phyloP scores from a whole-genome alignment of 805 yeast species.

The Candida maltosa region DNA sequence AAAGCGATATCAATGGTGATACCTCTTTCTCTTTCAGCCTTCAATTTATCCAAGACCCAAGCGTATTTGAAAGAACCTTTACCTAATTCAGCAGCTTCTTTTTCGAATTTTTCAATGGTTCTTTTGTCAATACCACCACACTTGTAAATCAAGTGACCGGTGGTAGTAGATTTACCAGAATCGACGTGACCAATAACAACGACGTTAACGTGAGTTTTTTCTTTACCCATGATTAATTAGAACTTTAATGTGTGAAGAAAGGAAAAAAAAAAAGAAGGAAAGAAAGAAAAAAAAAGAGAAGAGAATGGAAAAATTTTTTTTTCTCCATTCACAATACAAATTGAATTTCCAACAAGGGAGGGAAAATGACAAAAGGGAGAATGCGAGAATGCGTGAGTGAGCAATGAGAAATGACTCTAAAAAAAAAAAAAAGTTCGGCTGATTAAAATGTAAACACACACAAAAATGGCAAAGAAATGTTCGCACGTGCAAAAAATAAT shows the following conservation, averaged over 20 bases:
- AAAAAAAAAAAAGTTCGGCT: no score
- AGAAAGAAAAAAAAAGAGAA: constrained; percentile 5
- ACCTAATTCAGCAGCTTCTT: constrained; percentile 97
- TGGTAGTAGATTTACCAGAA: constrained; percentile 88
- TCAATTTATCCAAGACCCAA: constrained; percentile 93
- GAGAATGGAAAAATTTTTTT: constrained; percentile 1
- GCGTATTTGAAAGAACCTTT: constrained; percentile 98
- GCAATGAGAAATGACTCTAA: no score
- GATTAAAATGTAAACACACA: no score
- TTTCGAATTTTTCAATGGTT: constrained; percentile 96
- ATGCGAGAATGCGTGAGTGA: no score
- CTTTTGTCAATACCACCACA: constrained; percentile 99
- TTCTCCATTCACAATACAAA: no score
- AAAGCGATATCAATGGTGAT: constrained; percentile 91
- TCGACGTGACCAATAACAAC: constrained; percentile 99
- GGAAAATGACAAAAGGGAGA: neutral
- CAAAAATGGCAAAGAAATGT: no score
- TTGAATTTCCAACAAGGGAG: no score
- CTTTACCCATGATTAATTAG: constrained; percentile 69
- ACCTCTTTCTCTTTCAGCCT: constrained; percentile 97
- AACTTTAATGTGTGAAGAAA: constrained; percentile 3
- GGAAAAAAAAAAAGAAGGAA: constrained; percentile 4
- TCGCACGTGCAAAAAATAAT: no score
- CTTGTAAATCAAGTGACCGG: constrained; percentile 99
- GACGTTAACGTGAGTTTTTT: constrained; percentile 97